Conservation (phyloP, 75 land plant genomes). For the Cupressus sempervirens region DNA sequence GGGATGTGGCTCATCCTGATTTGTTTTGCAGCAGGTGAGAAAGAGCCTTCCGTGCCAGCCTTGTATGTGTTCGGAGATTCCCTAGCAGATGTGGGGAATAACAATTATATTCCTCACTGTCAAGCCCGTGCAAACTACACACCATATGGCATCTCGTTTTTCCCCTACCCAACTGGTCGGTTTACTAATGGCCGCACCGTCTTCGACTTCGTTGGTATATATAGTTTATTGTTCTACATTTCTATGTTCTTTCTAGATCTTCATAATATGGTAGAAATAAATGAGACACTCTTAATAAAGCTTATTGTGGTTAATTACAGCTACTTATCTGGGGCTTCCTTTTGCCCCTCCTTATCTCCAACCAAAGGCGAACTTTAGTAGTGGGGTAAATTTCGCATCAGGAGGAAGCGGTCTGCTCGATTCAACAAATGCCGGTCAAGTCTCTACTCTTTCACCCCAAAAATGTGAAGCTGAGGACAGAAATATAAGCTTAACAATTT, state of each 20-base stretch:
- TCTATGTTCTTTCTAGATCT: too few species aligned
- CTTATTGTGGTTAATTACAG: neutral
- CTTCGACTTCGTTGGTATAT: constrained; percentile 37
- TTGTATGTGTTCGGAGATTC: constrained; percentile 51
- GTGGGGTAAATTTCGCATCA: too few species aligned
- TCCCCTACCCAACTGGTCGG: constrained; percentile 44
- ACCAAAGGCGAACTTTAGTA: neutral
- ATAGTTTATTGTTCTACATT: too few species aligned
- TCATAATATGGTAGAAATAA: too few species aligned
- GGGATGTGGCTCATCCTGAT: neutral
- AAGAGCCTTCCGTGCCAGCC: constrained; percentile 7
- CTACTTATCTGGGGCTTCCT: neutral
- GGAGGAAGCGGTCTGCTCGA: too few species aligned
- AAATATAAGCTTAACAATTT: too few species aligned
- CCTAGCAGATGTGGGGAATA: constrained; percentile 40
- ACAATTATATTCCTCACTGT: constrained; percentile 35
- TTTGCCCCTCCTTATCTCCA: neutral
- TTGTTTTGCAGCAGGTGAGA: neutral
- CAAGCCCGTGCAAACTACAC: constrained; percentile 37
- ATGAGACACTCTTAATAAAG: too few species aligned
- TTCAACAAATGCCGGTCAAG: neutral
- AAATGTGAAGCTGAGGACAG: too few species aligned
- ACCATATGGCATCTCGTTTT: constrained; percentile 40
- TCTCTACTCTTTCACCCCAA: neutral
- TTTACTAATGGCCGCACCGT: constrained; percentile 50